phyloP scores from a whole-genome alignment of 148 eudicot genomes.

The Arctostaphylos glauca region DNA sequence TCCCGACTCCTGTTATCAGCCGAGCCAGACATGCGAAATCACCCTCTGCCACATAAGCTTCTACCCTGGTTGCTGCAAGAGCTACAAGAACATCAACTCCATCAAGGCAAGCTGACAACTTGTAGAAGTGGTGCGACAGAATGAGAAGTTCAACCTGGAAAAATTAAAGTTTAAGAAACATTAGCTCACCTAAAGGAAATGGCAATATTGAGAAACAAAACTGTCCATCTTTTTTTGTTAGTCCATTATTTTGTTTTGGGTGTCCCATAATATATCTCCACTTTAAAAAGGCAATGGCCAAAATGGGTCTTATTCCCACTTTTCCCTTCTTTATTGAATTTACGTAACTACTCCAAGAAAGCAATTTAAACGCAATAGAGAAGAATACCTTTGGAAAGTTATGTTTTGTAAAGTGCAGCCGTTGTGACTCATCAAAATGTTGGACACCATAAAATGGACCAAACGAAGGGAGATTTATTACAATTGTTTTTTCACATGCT shows the following conservation, averaged over 20 bases:
- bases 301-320: neutral
- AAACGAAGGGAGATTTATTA: neutral
- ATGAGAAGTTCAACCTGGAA: conserved; percentile 97
- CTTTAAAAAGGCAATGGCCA: neutral
- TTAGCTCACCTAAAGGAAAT: conserved; percentile 20
- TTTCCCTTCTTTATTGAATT: neutral
- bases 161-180: conserved; percentile 20
- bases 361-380: neutral
- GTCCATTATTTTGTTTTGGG: neutral
- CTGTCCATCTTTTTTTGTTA: neutral
- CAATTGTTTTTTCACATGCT: neutral
- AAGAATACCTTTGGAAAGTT: neutral
- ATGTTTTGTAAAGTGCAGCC: neutral
- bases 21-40: conserved; percentile 97
- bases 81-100: conserved; percentile 99
- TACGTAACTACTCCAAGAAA: neutral
- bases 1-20: conserved; percentile 94
- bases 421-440: neutral
- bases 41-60: conserved; percentile 89
- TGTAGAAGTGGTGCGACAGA: conserved; percentile 97
- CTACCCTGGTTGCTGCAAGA: conserved; percentile 97
- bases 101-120: conserved; percentile 93
- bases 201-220: conserved; percentile 4
- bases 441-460: neutral
- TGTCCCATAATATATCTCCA: neutral